Conservation (phyloP, 768 basidiomycete genomes). For the Mycena maculata region DNA sequence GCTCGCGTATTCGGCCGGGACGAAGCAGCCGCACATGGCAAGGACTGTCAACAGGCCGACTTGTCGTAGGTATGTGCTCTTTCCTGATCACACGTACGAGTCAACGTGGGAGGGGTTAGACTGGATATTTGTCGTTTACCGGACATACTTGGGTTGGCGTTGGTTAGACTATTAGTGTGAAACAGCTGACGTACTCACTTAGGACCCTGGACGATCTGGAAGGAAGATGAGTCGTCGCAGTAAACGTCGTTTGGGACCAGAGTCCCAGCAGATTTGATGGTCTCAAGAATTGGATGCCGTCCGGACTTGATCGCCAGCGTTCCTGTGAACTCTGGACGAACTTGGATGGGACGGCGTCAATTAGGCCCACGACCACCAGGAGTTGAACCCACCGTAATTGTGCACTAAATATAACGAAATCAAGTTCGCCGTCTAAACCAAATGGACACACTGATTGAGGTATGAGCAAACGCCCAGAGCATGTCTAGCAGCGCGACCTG, state of each 20-base stretch:
- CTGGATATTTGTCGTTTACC: slow-evolving; percentile 46
- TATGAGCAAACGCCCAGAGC: slow-evolving; percentile 88
- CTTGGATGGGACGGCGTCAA: slow-evolving; percentile 49
- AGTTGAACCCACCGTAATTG: slow-evolving; percentile 53
- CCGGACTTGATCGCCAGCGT: slow-evolving; percentile 91
- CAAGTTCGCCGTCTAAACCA: neutral
- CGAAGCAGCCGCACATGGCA: slow-evolving; percentile 92
- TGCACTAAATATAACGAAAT: slow-evolving; percentile 51
- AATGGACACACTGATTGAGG: slow-evolving; percentile 74
- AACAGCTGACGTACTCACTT: slow-evolving; percentile 66
- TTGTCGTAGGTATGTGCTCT: slow-evolving; percentile 94
- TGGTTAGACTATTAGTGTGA: neutral
- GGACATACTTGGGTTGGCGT: slow-evolving; percentile 63
- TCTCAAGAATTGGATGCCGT: slow-evolving; percentile 89
- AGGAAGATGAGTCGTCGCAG: slow-evolving; percentile 83
- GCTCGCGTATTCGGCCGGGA: slow-evolving; percentile 94
- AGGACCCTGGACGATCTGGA: slow-evolving; percentile 93
- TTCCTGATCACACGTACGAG: slow-evolving; percentile 59
- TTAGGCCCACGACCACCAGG: neutral
- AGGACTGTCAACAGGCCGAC: slow-evolving; percentile 85
- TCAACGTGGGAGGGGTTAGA: neutral
- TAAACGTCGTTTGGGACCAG: slow-evolving; percentile 93
- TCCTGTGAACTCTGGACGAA: slow-evolving; percentile 91
- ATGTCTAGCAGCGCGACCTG: slow-evolving; percentile 92
- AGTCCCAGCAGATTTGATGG: slow-evolving; percentile 70